Evolutionary conservation across 169 alveolate species (phyloP), one percentile per base, ranked within the genome.

Genomic region (Plasmodium vinckei): DNA sequence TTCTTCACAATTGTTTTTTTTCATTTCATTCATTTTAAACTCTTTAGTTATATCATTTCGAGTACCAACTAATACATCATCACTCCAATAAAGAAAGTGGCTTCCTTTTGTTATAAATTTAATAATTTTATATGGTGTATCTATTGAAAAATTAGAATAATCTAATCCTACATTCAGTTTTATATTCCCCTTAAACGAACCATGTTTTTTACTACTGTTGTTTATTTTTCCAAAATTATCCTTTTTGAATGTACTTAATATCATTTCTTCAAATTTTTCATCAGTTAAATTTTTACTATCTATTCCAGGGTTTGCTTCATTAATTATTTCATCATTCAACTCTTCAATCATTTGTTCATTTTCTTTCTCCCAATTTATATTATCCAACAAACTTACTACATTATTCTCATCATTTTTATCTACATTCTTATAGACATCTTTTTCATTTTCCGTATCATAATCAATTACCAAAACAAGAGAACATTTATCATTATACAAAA

Each of bases 1-100:
- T 51, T 86, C 91, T 61, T 68, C 91, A 72, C 87, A 56, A 64
- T 86, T 86, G 60, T 86, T 86, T 86, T 70, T 86, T 86, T 59
- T 68, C 91, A 86, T 86, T 60, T 86, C 91, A 53, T 86, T 86
- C 91, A 86, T 86, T 86, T 69, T 69, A 44, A 69, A 69, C 51
- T 86, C 91, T 86, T 86, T 86, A 42, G 73, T 27, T 39, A 71
- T 25, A 25, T 67, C 60, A 27, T 42, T 57, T 68, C 44, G 57
- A 7, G 68, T 46, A 19, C 53, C 51, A 42, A 33, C 12, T 54
- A 60, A 51, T 27, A 44, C 56, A 64, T 86, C 91, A 86, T 10
- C 47, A 86, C 44, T 56, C 91, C 91, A 86, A 51, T 59, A 69
- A 17, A 86, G 63, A 70, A 86, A 86, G 70, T 86, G 91, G 17